Conservation (phyloP, 2,329 filamentous ascomycete genomes). For the Orbilia blumenaviensis region DNA sequence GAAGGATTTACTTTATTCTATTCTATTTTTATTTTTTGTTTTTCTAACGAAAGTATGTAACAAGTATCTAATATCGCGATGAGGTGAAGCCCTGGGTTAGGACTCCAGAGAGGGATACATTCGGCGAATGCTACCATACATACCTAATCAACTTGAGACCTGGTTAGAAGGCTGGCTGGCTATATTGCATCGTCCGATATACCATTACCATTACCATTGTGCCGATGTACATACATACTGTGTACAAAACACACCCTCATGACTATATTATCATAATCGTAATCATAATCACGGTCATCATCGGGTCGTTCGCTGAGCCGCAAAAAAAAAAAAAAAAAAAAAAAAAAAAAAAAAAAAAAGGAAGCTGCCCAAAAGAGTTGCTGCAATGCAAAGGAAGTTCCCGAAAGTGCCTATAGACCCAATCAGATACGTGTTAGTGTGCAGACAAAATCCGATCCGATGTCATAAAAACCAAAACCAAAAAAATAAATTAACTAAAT, state of each 20-base stretch:
- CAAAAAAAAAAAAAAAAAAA: neutral
- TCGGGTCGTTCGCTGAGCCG: neutral
- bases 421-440: neutral
- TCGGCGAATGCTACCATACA: constrained; percentile 19
- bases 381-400: neutral
- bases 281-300: no score
- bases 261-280: no score
- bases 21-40: no score
- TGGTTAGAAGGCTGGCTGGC: neutral
- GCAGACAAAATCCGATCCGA: neutral
- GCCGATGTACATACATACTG: neutral
- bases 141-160: neutral
- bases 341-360: no score
- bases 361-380: no score
- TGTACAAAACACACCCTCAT: no score
- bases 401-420: neutral
- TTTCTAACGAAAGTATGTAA: no score
- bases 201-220: no score
- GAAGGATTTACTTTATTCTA: no score
- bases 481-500: no score
- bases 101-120: neutral
- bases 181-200: neutral
- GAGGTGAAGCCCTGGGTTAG: no score
- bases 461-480: neutral
- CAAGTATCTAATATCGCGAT: constrained; percentile 38